Base-by-base conservation (phyloP, 257 asterid genomes). In the Voacanga thouarsii region DNA sequence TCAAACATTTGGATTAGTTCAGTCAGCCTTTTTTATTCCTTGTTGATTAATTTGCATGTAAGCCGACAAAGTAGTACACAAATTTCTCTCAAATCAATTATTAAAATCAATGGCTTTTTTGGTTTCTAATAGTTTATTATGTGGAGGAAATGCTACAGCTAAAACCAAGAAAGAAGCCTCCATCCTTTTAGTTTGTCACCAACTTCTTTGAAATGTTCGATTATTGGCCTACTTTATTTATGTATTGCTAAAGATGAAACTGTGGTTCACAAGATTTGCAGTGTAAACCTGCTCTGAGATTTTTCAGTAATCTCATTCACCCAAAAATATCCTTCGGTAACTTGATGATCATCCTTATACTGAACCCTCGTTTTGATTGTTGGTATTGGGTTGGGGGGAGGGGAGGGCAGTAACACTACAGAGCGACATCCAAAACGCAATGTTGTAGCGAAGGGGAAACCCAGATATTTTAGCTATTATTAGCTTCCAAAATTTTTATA, bases 1-100 rank as follows among this genome's bases (percentile, higher is more conserved):
- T 76, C 77, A 18, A 82, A 76, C 88, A 81, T 88, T 86, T 88
- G 97, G 92, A 92, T 90, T 90, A 89, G 94, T 86, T 92, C 77
- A 67, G 67, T 78, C 77, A 78, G 69, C 71, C 3, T 77, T 75
- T 69, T 82, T 82, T 53, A 65, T 78, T 78, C 55, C 28, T 65
- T 28, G 6, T 66, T 57, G 45, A 64, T 55, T 80, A 63, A 49
- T 79, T 61, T 77, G 79, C 71, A 43, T 44, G 79, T 68, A 78
- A 81, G 55, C 43, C 81, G 92, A 88, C 87, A 87, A 88, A 79
- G 37, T 63, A 74, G 45, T 78, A 61, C 83, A 84, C 83, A 81
- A 81, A 77, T 85, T 88, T 82, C 87, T 76, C 72, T 57, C 80
- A 59, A 66, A 45, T 77, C 56, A 57, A 41, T 74, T 86, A 80